Evolutionary conservation across 345 rosid species (phyloP).

Genomic region (Gossypium raimondii): DNA sequence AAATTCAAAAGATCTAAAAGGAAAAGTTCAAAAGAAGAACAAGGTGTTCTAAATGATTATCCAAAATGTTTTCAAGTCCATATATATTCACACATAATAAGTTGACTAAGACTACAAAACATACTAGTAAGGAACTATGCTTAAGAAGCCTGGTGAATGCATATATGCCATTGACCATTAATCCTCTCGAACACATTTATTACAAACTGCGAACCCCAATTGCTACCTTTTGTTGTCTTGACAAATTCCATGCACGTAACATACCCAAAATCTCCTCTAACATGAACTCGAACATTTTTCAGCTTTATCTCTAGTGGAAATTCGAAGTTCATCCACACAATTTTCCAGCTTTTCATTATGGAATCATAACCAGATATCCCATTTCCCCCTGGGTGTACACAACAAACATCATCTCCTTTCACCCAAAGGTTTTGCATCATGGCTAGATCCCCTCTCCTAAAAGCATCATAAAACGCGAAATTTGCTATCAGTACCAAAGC

Average conservation of each 20-base stretch:
- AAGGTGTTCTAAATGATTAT: not conserved
- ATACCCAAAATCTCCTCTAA: constrained; percentile 70
- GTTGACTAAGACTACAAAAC: not conserved
- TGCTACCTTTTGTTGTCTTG: constrained; percentile 78
- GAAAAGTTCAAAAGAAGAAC: not conserved
- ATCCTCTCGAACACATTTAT: constrained; percentile 78
- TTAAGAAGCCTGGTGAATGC: constrained; percentile 87
- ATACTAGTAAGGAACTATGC: constrained; percentile 6
- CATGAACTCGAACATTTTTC: constrained; percentile 63
- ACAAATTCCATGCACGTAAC: constrained; percentile 77
- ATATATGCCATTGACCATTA: constrained; percentile 66
- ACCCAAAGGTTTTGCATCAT: constrained; percentile 71
- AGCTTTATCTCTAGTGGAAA: constrained; percentile 73
- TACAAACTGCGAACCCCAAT: constrained; percentile 92
- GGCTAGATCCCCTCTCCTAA: constrained; percentile 69
- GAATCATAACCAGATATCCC: constrained; percentile 71
- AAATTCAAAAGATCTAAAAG: no score
- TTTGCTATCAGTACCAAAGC: constrained; percentile 65
- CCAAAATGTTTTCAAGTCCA: not conserved
- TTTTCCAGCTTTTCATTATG: constrained; percentile 90
- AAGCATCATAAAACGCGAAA: constrained; percentile 65
- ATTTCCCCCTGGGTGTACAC: constrained; percentile 87
- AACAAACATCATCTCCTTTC: constrained; percentile 53
- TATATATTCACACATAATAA: no score
- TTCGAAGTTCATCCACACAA: constrained; percentile 83